Evolutionary conservation across 768 basidiomycete genomes (phyloP).

Genomic region (Lactifluus pinguis): DNA sequence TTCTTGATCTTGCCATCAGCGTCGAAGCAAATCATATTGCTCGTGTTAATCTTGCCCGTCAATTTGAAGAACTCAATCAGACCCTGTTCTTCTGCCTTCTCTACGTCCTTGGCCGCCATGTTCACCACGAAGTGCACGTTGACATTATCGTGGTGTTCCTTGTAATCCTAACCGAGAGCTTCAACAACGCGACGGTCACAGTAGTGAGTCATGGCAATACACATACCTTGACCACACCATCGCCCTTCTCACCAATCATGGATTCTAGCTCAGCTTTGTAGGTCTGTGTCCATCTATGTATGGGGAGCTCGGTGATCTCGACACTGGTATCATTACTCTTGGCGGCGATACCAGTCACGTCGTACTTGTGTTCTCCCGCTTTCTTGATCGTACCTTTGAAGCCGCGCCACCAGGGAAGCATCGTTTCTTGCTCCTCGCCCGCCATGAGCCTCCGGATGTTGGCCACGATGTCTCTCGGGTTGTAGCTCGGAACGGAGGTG

Average conservation of each 20-base stretch:
- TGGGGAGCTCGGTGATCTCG: constrained; percentile 91
- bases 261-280: constrained; percentile 89
- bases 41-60: constrained; percentile 71
- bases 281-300: constrained; percentile 88
- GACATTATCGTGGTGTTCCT: constrained; percentile 90
- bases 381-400: constrained; percentile 84
- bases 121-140: constrained; percentile 83
- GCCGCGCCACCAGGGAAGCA: constrained; percentile 97
- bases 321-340: constrained; percentile 85
- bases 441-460: constrained; percentile 84
- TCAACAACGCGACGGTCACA: background rate
- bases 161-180: constrained; percentile 68
- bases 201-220: background rate
- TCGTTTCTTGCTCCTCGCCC: constrained; percentile 71
- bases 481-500: constrained; percentile 85
- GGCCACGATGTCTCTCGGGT: constrained; percentile 80
- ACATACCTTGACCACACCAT: constrained; percentile 68
- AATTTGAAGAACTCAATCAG: constrained; percentile 89
- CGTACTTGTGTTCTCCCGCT: constrained; percentile 77
- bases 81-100: constrained; percentile 85
- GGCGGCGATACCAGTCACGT: constrained; percentile 59
- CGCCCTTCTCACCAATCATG: constrained; percentile 82
- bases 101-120: constrained; percentile 71
- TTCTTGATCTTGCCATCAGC: constrained; percentile 92
- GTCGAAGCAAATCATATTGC: constrained; percentile 99